A percentile compares a stretch with the other conserved stretches of the same genome.
Evolutionary conservation across 208 protist species (phyloP).

Genomic region (Lotmaria passim): DNA sequence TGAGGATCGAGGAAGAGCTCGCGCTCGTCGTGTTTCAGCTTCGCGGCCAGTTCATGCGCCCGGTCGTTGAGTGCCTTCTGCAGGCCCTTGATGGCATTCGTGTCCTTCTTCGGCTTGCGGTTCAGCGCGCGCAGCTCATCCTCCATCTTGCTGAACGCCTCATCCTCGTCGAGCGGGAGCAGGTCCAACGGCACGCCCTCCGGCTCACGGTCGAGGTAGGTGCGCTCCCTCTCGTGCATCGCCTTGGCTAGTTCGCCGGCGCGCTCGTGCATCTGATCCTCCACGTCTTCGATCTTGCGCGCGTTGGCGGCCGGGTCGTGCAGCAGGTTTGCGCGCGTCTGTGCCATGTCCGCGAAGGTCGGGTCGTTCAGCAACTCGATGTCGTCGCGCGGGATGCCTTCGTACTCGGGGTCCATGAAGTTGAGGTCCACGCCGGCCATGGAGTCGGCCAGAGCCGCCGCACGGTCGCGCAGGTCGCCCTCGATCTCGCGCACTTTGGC

Average conservation of each 20-base stretch:
- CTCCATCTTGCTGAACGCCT: conserved; percentile 52
- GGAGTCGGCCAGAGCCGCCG: conserved; percentile 43
- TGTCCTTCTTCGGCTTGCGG: conserved; percentile 50
- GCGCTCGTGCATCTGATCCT: conserved; percentile 70
- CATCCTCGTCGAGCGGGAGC: conserved; percentile 74
- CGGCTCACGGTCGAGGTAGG: conserved; percentile 65
- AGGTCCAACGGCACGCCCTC: conserved; percentile 65
- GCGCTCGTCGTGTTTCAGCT: conserved; percentile 75
- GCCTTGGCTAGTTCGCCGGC: conserved; percentile 54
- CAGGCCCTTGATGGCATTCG: conserved; percentile 40
- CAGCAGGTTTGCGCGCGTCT: conserved; percentile 46
- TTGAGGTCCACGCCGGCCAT: conserved; percentile 39
- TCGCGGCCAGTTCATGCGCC: conserved; percentile 61
- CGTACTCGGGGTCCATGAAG: conserved; percentile 72
- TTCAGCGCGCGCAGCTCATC: conserved; percentile 67
- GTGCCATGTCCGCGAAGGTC: conserved; percentile 50
- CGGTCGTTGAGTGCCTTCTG: conserved; percentile 60
- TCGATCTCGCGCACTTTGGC: conserved; percentile 56
- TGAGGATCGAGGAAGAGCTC: conserved; percentile 68
- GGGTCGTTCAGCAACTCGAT: conserved; percentile 60
- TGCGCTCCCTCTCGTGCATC: conserved; percentile 62
- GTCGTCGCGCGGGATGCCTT: conserved; percentile 69
- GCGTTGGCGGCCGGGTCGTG: conserved; percentile 61
- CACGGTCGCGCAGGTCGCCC: conserved; percentile 39
- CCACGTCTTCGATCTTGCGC: conserved; percentile 64